Evolutionary conservation across 2,329 filamentous ascomycete genomes (phyloP).

Genomic region (Monilinia laxa): DNA sequence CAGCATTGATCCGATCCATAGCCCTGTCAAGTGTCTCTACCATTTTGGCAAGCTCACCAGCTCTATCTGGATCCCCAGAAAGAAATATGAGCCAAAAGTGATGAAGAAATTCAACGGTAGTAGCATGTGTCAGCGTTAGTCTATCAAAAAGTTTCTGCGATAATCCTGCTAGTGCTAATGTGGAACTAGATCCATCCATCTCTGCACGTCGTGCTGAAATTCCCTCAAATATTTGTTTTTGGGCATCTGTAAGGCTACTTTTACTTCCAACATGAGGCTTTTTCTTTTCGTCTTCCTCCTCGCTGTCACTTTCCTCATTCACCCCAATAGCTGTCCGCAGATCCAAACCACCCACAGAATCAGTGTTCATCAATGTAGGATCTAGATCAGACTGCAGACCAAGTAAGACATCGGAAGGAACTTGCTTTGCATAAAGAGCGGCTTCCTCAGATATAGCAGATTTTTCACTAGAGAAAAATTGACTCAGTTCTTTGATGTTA

Average conservation of each 20-base stretch:
- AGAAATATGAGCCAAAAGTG: conserved; percentile 95
- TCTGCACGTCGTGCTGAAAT: conserved; percentile 62
- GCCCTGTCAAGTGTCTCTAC: conserved; percentile 79
- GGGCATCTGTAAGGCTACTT: conserved; percentile 61
- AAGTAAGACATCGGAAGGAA: conserved; percentile 66
- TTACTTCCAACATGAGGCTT: conserved; percentile 66
- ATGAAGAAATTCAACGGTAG: conserved; percentile 91
- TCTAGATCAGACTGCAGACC: conserved; percentile 63
- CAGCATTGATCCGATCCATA: conserved; percentile 73
- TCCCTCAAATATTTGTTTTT: conserved; percentile 64
- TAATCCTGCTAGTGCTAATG: conserved; percentile 44
- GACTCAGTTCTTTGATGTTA: conserved; percentile 83
- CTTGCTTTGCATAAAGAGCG: conserved; percentile 63
- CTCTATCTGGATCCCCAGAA: conserved; percentile 80
- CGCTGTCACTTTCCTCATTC: conserved; percentile 67
- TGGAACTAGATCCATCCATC: conserved; percentile 48
- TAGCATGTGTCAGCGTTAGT: conserved; percentile 79
- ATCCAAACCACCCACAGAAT: conserved; percentile 54
- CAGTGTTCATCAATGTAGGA: conserved; percentile 45
- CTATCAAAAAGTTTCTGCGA: conserved; percentile 57
- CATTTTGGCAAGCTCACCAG: conserved; percentile 76
- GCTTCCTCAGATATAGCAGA: conserved; percentile 44
- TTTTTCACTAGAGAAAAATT: conserved; percentile 68
- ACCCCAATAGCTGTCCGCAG: conserved; percentile 66
- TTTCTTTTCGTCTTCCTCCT: conserved; percentile 57